Evolutionary conservation across 306 rosid genomes (phyloP), one percentile per base, ranked within the genome.

Genomic region (Prunus dulcis): DNA sequence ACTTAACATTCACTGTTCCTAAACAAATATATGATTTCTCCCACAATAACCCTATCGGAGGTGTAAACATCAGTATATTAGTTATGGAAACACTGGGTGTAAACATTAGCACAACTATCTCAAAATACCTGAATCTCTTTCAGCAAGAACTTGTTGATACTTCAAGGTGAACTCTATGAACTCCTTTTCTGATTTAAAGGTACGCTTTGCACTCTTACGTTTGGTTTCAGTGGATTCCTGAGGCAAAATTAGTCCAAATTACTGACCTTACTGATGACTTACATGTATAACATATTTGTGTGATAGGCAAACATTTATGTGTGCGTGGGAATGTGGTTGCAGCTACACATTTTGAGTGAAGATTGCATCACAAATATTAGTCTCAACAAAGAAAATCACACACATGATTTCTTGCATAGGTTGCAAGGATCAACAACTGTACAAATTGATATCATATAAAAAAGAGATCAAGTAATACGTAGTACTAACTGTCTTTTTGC

Each of bases 91-190:
- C 28, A 62, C 7, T 2, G 3, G 32, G 49, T 51, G 63, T 70
- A 76, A 74, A 65, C 66, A 73, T 68, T 49, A 75, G 28, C 74
- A 70, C 34, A 81, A 71, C 78, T 64, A 73, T 38, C 67, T 70
- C 77, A 73, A 84, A 82, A 81, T 82, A 89, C 98, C 96, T 47
- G 89, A 79, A 87, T 95, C 98, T 86, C 97, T 95, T 89, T 95
- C 98, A 3, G 88, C 81, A 80, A 89, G 84, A 74, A 88, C 97
- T 80, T 90, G 96, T 72, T 95, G 96, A 83, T 95, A 95, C 88
- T 88, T 95, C 82, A 95, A 87, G 25, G 95, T 82, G 80, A 88
- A 92, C 83, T 90, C 97, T 60, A 95, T 82, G 69, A 92, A 91
- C 82, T 95, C 98, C 88, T 90, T 90, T 73, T 95, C 98, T 78